These are phyloP conservation scores for Eucalyptus sideroxylon DNA, from an alignment of 345 rosid genomes.

Conservation along the genomic window DNA sequence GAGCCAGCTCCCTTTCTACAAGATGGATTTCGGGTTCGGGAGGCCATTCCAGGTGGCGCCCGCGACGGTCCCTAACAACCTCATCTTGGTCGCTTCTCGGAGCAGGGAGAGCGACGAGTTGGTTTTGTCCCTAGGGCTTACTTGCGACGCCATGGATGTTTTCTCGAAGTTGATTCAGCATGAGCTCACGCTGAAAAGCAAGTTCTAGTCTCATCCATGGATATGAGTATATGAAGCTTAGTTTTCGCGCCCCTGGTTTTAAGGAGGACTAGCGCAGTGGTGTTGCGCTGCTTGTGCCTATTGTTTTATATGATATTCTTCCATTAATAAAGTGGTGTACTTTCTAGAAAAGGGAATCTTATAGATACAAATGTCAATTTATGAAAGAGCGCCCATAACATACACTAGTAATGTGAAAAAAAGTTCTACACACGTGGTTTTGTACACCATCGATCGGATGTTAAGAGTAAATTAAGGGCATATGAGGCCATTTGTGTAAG, in stretches of 20 bases:
- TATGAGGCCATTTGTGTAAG: too few species aligned
- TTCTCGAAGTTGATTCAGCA: neutral
- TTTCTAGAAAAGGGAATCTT: neutral
- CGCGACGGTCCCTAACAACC: fast-evolving
- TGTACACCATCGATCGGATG: too few species aligned
- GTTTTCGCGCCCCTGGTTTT: neutral
- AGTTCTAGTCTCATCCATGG: neutral
- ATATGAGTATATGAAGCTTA: neutral
- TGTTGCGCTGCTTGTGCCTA: neutral
- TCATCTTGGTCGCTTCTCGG: neutral
- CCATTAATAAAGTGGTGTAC: too few species aligned
- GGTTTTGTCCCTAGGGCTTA: neutral
- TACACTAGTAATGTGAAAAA: too few species aligned
- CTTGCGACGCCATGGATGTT: neutral
- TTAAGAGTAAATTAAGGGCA: too few species aligned
- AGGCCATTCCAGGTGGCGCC: neutral
- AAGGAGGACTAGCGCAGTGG: neutral
- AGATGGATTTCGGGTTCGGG: neutral
- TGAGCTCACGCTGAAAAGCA: neutral
- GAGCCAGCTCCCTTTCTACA: neutral
- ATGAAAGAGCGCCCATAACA: neutral
- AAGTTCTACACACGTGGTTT: too few species aligned
- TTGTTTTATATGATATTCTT: too few species aligned
- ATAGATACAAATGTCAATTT: neutral
- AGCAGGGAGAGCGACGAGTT: neutral